Percentiles rank a stretch among this genome's conserved stretches.
Evolutionary conservation across 2,329 filamentous ascomycete genomes (phyloP).

Genomic region (Aureobasidium mangrovei): DNA sequence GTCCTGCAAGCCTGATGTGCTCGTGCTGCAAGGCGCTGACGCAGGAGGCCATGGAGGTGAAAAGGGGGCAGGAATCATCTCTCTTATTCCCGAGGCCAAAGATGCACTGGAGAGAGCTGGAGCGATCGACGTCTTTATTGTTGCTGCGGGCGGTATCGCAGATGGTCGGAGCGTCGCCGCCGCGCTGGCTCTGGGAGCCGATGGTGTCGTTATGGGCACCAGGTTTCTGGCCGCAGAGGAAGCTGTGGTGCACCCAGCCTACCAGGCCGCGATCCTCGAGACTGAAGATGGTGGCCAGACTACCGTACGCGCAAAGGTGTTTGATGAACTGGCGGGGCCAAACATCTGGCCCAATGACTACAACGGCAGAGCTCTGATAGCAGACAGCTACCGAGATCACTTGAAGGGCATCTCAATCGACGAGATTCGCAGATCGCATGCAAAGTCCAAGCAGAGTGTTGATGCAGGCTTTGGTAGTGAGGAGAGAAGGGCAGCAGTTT

Average conservation of each 20-base stretch:
- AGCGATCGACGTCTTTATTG: constrained; percentile 15
- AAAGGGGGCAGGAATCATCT: constrained; percentile 45
- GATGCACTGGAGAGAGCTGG: constrained; percentile 32
- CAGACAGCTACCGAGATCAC: constrained; percentile 40
- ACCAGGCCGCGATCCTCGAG: constrained; percentile 37
- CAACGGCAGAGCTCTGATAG: constrained; percentile 49
- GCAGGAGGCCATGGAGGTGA: constrained; percentile 56
- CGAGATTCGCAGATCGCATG: constrained; percentile 35
- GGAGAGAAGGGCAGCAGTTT: constrained; percentile 48
- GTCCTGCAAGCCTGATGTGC: constrained; percentile 44
- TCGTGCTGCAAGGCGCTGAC: constrained; percentile 55
- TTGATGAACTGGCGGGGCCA: constrained; percentile 46
- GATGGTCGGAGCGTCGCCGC: constrained; percentile 45
- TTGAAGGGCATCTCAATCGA: constrained; percentile 29
- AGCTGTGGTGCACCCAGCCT: constrained; percentile 37
- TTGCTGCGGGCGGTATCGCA: constrained; percentile 50
- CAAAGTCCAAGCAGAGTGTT: constrained; percentile 34
- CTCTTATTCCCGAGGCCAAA: constrained; percentile 49
- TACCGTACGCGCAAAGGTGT: constrained; percentile 43
- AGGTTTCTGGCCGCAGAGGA: constrained; percentile 48
- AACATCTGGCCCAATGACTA: constrained; percentile 49
- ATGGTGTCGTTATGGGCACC: constrained; percentile 53
- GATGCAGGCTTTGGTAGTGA: constrained; percentile 36
- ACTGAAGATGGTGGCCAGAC: constrained; percentile 42
- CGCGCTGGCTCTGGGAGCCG: constrained; percentile 42